Evolutionary conservation across 2,329 filamentous ascomycete species (phyloP), one percentile per base, ranked within the genome.

Genomic region (Cadophora malorum): DNA sequence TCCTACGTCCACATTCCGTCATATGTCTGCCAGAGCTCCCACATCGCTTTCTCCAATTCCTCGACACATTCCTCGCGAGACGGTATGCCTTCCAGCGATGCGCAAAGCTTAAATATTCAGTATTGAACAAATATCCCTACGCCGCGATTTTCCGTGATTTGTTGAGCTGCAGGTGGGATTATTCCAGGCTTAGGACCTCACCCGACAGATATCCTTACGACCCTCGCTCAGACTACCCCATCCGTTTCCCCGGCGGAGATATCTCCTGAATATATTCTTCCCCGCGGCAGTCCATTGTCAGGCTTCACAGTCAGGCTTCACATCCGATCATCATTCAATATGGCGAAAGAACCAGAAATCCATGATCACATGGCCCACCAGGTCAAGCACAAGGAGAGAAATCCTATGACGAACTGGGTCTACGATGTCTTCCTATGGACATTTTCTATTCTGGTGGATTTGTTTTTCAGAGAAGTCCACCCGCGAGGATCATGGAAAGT

Each of bases 381-480:
- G 33, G 38, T 55, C 6, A 67, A 70, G 38, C 73, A 76, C 68
- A 87, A 87, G 77, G 87, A 90, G 78, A 81, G 88, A 55, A 88
- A 88, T 73, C 88, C 88, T 63, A 91, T 92, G 89, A 89, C 88
- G 75, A 85, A 87, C 73, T 91, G 87, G 84, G 89, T 90, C 72
- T 94, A 94, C 79, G 91, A 94, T 81, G 84, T 89, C 68, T 91
- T 94, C 76, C 84, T 94, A 38, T 93, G 91, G 85, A 85, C 85
- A 60, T 91, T 94, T 78, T 91, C 90, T 52, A 87, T 98, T 71
- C 85, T 98, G 63, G 90, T 96, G 72, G 96, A 99, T 80, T 89
- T 97, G 73, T 99, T 99, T 87, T 99, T 99, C 84, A 91, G 96
- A 74, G 96, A 99, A 81, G 93, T 99, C 19, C 94, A 98, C 78